Base-by-base conservation (phyloP, 495 filamentous ascomycete species). In the Xylaria palmicola region DNA sequence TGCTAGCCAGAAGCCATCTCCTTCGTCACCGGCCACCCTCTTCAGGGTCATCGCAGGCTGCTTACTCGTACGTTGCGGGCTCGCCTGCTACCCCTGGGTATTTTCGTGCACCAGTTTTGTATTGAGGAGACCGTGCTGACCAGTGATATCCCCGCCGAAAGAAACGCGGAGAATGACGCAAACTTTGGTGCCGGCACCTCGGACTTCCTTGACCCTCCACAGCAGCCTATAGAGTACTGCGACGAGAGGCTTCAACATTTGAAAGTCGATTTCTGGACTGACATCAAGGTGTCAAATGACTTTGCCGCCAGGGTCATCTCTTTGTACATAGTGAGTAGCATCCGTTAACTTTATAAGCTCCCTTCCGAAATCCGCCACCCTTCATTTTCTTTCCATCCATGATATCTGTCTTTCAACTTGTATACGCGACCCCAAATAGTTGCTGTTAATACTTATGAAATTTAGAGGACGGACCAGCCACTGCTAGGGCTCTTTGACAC, bases 401-500 rank as follows among this genome's bases (percentile, higher is more conserved):
- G n/a, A n/a, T n/a, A n/a, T n/a, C n/a, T n/a, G n/a, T n/a, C n/a
- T n/a, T n/a, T n/a, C 37, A 9, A 12, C 7, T 22, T 37, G 41
- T 27, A 22, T 32, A 22, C 37, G 6, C 36, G 19, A 29, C 22
- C 10, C 3, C 12, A 40, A 54, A 10, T 29, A 40, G 30, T 6
- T 1, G 13, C 7, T 20, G 22, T 40, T 47, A 30, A 37, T 3
- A 26, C 24, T 2, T 20, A 5, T 6, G n/a, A n/a, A 6, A 6
- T n/a, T 26, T 8, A 58, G 55, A 49, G 22, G 30, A 50, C 53
- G 20, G 62, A 65, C 26, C 59, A 61, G 40, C 49, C 65, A 5
- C 54, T 68, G 15, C 26, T 71, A 22, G 65, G 65, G 7, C 40
- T 68, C 1, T 68, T 71, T 6, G 37, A 65, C 12, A 26, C 63